A percentile compares a stretch with the other conserved stretches of the same genome.
These are phyloP conservation scores for Colletotrichum tropicale DNA, from an alignment of 2,329 filamentous ascomycete genomes.

Conservation along the genomic window DNA sequence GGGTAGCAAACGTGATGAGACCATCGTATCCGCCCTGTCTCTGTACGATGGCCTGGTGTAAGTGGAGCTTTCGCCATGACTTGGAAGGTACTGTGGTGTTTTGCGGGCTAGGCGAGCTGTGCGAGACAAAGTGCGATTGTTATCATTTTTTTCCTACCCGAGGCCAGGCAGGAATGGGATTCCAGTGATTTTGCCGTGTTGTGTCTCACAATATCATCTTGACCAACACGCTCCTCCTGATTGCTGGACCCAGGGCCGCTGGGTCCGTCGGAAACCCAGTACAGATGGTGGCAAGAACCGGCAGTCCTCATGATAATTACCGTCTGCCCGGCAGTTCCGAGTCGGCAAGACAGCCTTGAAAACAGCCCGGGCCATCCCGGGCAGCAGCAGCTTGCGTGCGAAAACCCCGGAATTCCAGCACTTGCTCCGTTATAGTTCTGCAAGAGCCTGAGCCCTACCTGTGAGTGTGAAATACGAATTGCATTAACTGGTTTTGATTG, in stretches of 20 bases:
- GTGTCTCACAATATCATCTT: not conserved
- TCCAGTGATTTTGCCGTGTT: not conserved
- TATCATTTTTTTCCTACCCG: not conserved
- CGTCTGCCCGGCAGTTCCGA: not conserved
- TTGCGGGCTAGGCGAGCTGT: conserved; percentile 8
- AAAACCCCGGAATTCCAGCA: not conserved
- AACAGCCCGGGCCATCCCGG: not conserved
- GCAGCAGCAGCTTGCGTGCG: not conserved
- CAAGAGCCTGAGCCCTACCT: not conserved
- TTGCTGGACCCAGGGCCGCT: not conserved
- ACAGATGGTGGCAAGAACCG: not conserved
- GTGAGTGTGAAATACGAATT: not conserved
- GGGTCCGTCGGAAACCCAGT: not conserved
- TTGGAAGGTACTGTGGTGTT: not conserved
- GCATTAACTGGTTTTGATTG: not conserved
- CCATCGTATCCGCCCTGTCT: conserved; percentile 95
- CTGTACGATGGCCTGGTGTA: conserved; percentile 95
- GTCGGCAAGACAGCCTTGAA: not conserved
- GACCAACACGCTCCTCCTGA: not conserved
- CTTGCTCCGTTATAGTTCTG: not conserved
- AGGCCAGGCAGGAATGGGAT: conserved; percentile 11
- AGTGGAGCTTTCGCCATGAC: not conserved
- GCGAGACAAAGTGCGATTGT: conserved; percentile 3
- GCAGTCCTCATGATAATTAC: not conserved
- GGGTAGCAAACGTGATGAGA: conserved; percentile 97